A percentile compares a stretch with the other conserved stretches of the same genome.
phyloP scores from a whole-genome alignment of 1,284 basidiomycete genomes.

The Sanghuangporus sanghuang region DNA sequence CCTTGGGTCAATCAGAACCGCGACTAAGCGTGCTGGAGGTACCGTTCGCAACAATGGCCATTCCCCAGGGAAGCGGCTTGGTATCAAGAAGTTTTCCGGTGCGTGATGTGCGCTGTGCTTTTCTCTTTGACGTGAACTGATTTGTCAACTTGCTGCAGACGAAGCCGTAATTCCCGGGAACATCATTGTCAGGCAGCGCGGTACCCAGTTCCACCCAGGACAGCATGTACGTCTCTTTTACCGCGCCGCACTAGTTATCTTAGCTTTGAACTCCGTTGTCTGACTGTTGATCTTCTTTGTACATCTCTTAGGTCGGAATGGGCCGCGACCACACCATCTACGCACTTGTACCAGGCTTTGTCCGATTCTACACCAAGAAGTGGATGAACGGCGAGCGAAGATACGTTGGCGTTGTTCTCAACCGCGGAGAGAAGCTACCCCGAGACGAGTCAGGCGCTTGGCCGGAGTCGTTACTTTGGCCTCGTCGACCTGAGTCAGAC shows the following conservation, averaged over 20 bases:
- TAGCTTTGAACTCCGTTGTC: background rate
- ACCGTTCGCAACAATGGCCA: constrained; percentile 88
- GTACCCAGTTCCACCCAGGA: constrained; percentile 85
- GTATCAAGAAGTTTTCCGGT: constrained; percentile 94
- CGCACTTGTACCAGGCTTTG: constrained; percentile 82
- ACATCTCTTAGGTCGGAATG: constrained; percentile 63
- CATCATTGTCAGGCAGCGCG: constrained; percentile 91
- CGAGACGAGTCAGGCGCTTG: constrained; percentile 64
- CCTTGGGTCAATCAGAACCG: constrained; percentile 75
- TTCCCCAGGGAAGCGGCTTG: constrained; percentile 86
- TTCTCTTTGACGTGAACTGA: constrained; percentile 17
- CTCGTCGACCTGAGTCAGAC: constrained; percentile 52
- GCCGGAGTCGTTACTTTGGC: constrained; percentile 75
- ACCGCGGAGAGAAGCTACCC: constrained; percentile 78
- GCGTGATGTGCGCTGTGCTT: constrained; percentile 22
- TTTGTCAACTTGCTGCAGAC: constrained; percentile 39
- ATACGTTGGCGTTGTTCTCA: constrained; percentile 79
- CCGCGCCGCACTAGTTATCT: constrained; percentile 8
- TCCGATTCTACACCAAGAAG: constrained; percentile 84
- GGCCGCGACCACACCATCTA: constrained; percentile 92
- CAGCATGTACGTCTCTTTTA: constrained; percentile 62
- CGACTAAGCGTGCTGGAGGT: constrained; percentile 92
- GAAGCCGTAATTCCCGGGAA: constrained; percentile 88
- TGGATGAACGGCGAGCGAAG: constrained; percentile 66
- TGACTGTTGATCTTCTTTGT: constrained; percentile 1